Conservation (phyloP, 768 basidiomycete species). For the Nidularia pulvinata region DNA sequence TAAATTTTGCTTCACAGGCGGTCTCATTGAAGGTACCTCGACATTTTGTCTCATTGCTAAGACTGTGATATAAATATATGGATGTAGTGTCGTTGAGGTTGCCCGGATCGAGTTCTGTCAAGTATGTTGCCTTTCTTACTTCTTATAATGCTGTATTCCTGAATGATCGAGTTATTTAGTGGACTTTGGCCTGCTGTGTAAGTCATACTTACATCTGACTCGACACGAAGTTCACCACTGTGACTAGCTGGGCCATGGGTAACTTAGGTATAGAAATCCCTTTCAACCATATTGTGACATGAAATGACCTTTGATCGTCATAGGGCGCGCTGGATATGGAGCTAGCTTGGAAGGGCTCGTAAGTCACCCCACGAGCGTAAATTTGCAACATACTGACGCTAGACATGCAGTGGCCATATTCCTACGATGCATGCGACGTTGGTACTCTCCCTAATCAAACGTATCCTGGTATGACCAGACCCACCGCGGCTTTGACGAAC, state of each 20-base stretch:
- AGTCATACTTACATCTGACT: constrained; percentile 7
- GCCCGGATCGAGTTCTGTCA: constrained; percentile 21
- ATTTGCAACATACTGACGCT: not conserved
- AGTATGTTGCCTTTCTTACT: constrained; percentile 7
- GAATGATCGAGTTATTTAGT: constrained; percentile 9
- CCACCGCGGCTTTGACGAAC: constrained; percentile 38
- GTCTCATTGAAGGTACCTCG: constrained; percentile 51
- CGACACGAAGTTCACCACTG: not conserved
- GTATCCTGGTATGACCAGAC: constrained; percentile 48
- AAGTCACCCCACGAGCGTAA: constrained; percentile 11
- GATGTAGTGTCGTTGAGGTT: constrained; percentile 19
- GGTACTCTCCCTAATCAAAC: constrained; percentile 83
- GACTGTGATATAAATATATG: not conserved
- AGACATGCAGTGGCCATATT: constrained; percentile 55
- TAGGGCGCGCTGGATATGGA: constrained; percentile 68
- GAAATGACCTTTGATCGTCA: constrained; percentile 26
- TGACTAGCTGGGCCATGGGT: constrained; percentile 36
- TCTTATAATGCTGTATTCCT: not conserved
- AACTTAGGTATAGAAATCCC: constrained; percentile 39
- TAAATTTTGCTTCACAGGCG: constrained; percentile 81
- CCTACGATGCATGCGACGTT: constrained; percentile 74
- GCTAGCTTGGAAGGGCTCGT: constrained; percentile 65
- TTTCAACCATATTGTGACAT: constrained; percentile 16
- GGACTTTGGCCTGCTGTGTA: constrained; percentile 37
- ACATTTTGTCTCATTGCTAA: constrained; percentile 5